Conservation (phyloP, 768 basidiomycete species). For the Amanita rimosa region DNA sequence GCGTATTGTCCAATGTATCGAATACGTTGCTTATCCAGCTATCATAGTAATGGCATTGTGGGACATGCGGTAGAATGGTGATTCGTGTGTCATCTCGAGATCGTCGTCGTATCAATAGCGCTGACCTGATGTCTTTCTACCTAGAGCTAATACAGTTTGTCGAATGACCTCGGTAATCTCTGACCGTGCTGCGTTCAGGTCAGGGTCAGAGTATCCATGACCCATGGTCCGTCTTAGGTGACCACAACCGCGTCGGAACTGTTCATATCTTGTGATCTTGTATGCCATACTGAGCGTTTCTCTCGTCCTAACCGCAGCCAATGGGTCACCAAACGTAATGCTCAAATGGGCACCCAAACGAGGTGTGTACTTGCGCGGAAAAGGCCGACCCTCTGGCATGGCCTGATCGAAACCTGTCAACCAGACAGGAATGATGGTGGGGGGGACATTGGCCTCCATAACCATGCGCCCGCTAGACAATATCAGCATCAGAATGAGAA, state of each 20-base stretch:
- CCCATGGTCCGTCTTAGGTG: neutral
- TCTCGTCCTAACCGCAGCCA: constrained; percentile 31
- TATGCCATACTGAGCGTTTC: constrained; percentile 8
- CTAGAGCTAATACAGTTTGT: constrained; percentile 38
- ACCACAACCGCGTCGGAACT: neutral
- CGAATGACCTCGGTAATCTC: constrained; percentile 46
- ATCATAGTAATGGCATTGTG: neutral
- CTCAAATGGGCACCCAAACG: constrained; percentile 49
- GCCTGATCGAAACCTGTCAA: constrained; percentile 76
- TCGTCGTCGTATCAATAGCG: neutral
- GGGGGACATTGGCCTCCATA: constrained; percentile 46
- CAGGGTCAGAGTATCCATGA: neutral
- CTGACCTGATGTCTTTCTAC: constrained; percentile 32
- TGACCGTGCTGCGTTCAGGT: constrained; percentile 25
- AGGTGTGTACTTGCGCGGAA: constrained; percentile 66
- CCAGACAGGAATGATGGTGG: constrained; percentile 89
- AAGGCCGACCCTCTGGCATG: constrained; percentile 79
- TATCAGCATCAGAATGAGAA: neutral
- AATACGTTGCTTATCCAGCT: neutral
- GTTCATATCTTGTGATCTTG: neutral
- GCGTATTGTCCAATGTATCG: neutral
- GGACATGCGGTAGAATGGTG: neutral
- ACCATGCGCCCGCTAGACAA: constrained; percentile 65
- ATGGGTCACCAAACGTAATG: constrained; percentile 73
- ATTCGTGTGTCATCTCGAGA: neutral